phyloP scores from a whole-genome alignment of 2,329 filamentous ascomycete genomes.

The Clonostachys sp. region DNA sequence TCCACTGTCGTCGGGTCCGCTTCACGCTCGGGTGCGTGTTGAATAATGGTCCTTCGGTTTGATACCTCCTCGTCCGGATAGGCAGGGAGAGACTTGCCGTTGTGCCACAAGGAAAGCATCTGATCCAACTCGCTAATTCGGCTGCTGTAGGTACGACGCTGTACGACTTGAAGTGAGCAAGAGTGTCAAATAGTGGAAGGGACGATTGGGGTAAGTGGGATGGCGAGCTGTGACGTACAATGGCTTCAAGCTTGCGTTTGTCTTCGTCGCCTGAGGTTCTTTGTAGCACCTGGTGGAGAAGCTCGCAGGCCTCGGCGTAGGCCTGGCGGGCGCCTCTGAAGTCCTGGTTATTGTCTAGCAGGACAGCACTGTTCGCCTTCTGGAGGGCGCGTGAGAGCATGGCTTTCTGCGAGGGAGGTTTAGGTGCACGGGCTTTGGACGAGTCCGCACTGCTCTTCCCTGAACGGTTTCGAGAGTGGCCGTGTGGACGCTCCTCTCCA shows the following conservation, averaged over 20 bases:
- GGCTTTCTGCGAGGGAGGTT: constrained; percentile 75
- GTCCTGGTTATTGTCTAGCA: constrained; percentile 94
- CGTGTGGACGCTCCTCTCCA: constrained; percentile 7
- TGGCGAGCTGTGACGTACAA: constrained; percentile 57
- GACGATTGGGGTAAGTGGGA: neutral
- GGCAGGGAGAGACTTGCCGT: constrained; percentile 69
- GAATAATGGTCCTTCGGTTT: constrained; percentile 9
- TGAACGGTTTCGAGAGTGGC: constrained; percentile 23
- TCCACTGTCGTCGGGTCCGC: constrained; percentile 42
- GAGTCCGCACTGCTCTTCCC: constrained; percentile 24
- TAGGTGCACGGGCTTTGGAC: constrained; percentile 18
- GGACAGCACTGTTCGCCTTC: constrained; percentile 92
- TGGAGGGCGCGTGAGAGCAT: constrained; percentile 96
- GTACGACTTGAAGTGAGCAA: neutral
- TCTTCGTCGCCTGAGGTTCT: constrained; percentile 84
- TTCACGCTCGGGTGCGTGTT: constrained; percentile 32
- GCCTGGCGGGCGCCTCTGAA: constrained; percentile 87
- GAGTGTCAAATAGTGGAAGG: neutral
- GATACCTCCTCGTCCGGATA: constrained; percentile 52
- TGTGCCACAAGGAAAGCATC: constrained; percentile 50
- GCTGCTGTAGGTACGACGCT: constrained; percentile 86
- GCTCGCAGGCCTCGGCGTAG: constrained; percentile 83
- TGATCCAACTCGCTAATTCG: constrained; percentile 83
- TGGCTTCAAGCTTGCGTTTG: constrained; percentile 84
- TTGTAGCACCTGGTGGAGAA: constrained; percentile 83